phyloP scores from a whole-genome alignment of 2,329 filamentous ascomycete species.

The Colletotrichum orchidophilum region DNA sequence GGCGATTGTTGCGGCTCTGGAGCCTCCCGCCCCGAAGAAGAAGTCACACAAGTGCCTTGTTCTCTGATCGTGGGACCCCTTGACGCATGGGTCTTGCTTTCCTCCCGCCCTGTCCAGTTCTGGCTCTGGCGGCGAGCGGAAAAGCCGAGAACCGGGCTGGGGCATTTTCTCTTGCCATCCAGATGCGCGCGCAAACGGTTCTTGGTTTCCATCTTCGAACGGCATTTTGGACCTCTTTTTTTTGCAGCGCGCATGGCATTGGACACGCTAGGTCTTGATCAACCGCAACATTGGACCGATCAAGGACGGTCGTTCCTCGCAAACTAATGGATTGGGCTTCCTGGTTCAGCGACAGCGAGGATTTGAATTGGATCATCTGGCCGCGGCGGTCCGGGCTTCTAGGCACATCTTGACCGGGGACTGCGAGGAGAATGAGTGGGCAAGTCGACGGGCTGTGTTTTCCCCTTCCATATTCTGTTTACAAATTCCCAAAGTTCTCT shows the following conservation, averaged over 20 bases:
- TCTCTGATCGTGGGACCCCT: constrained; percentile 55
- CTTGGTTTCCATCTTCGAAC: constrained; percentile 25
- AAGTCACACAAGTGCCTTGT: constrained; percentile 75
- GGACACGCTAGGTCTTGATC: constrained; percentile 29
- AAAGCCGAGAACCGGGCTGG: constrained; percentile 33
- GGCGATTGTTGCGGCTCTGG: constrained; percentile 95
- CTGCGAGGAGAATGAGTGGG: constrained; percentile 7
- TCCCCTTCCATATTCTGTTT: constrained; percentile 19
- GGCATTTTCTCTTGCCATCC: constrained; percentile 24
- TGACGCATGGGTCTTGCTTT: constrained; percentile 17
- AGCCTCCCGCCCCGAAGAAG: constrained; percentile 87
- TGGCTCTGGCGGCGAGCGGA: constrained; percentile 29
- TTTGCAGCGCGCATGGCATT: constrained; percentile 34
- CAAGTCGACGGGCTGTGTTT: constrained; percentile 29
- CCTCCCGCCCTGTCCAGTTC: constrained; percentile 24
- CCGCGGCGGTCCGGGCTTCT: constrained; percentile 16
- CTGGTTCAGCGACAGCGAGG: constrained; percentile 26
- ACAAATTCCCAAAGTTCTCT: constrained; percentile 22
- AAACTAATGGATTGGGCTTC: constrained; percentile 24
- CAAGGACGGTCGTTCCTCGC: constrained; percentile 21
- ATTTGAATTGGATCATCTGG: constrained; percentile 29
- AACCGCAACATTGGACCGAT: constrained; percentile 22
- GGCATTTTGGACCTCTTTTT: constrained; percentile 32
- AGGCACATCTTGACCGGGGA: constrained; percentile 4
- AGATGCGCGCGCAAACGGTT: constrained; percentile 31